Evolutionary conservation across 192 early-diverging fungal species (phyloP).

Genomic region (Mortierella claussenii): DNA sequence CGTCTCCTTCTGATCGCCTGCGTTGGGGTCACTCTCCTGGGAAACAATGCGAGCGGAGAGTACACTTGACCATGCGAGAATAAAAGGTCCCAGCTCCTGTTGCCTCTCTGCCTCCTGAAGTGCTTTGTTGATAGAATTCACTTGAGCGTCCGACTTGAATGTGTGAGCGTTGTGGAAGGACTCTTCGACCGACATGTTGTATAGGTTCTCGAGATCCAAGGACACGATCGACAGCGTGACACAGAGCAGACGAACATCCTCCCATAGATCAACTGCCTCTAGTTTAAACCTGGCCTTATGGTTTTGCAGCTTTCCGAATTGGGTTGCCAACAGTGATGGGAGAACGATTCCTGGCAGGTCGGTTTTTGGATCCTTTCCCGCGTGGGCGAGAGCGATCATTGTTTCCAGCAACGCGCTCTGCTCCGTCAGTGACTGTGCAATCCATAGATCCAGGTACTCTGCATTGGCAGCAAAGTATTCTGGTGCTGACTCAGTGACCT

Average conservation of each 20-base stretch:
- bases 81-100: conserved; percentile 46
- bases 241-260: conserved; percentile 42
- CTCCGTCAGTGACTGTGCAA: conserved; percentile 54
- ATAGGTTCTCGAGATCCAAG: conserved; percentile 35
- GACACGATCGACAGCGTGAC: conserved; percentile 42
- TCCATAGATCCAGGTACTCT: conserved; percentile 38
- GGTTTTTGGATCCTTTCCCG: conserved; percentile 51
- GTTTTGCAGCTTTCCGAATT: conserved; percentile 54
- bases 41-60: conserved; percentile 22
- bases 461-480: conserved; percentile 25
- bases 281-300: conserved; percentile 38
- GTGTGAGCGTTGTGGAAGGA: conserved; percentile 14
- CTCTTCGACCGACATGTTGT: conserved; percentile 20
- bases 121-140: conserved; percentile 40
- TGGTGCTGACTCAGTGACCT: conserved; percentile 27
- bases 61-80: conserved; percentile 60
- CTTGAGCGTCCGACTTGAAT: conserved; percentile 30
- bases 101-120: conserved; percentile 39
- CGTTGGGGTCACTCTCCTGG: neutral
- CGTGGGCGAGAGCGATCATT: conserved; percentile 33
- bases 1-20: conserved; percentile 3
- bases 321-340: conserved; percentile 14
- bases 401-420: conserved; percentile 57
- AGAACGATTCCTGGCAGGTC: conserved; percentile 21
- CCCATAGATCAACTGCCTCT: conserved; percentile 35